Conservation (phyloP, 768 basidiomycete genomes). For the Lactifluus subvellereus region DNA sequence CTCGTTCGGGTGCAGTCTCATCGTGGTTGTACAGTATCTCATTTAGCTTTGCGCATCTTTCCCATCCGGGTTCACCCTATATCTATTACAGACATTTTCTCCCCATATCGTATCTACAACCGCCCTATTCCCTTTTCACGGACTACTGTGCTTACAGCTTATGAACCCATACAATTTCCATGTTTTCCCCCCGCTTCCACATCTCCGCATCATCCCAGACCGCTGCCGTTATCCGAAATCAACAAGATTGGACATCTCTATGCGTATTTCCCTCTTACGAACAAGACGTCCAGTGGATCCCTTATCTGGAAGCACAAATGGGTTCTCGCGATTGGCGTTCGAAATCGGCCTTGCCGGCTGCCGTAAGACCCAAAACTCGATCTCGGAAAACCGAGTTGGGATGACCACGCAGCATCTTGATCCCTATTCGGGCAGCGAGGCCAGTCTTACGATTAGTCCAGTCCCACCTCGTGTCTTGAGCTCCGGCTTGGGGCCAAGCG, state of each 20-base stretch:
- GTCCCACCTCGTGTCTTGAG: neutral
- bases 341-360: neutral
- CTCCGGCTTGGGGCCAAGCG: neutral
- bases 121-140: constrained; percentile 6
- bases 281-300: neutral
- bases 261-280: neutral
- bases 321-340: neutral
- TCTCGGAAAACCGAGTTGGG: neutral
- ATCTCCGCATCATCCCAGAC: neutral
- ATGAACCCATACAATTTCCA: neutral
- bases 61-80: neutral
- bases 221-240: neutral
- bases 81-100: constrained; percentile 10
- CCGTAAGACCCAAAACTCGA: neutral
- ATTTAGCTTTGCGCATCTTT: constrained; percentile 13
- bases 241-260: neutral
- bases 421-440: neutral
- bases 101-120: constrained; percentile 8
- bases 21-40: constrained; percentile 13
- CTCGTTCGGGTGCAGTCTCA: neutral
- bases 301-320: neutral
- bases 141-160: neutral
- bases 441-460: neutral
- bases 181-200: neutral
- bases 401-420: neutral